Conservation (phyloP, 2,329 filamentous ascomycete genomes). For the Xylariales sp. region DNA sequence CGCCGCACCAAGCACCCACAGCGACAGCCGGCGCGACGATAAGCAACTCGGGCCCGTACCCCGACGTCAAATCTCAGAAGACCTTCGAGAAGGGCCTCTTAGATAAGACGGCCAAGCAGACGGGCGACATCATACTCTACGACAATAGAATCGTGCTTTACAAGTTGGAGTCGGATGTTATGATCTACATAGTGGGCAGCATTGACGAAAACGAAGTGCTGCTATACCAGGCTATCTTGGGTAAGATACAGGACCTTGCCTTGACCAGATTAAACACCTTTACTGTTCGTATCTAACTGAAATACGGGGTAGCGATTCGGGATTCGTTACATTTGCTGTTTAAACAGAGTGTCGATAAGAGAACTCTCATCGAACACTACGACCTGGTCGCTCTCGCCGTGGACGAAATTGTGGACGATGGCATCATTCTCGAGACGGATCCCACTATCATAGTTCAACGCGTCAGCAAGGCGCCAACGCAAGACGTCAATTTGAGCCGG, state of each 20-base stretch:
- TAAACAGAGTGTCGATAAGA: constrained; percentile 68
- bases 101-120: constrained; percentile 94
- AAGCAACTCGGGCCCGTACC: constrained; percentile 68
- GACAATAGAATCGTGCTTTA: constrained; percentile 95
- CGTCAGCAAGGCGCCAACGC: constrained; percentile 85
- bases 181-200: constrained; percentile 88
- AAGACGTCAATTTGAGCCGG: constrained; percentile 87
- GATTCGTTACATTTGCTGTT: constrained; percentile 58
- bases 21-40: constrained; percentile 49
- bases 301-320: too few relatives aligned
- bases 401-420: constrained; percentile 92
- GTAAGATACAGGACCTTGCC: too few relatives aligned
- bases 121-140: constrained; percentile 74
- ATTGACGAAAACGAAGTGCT: constrained; percentile 96
- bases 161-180: constrained; percentile 96
- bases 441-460: constrained; percentile 88
- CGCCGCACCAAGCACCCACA: constrained; percentile 46
- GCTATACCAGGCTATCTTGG: constrained; percentile 89
- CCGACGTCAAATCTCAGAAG: constrained; percentile 88
- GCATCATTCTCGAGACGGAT: constrained; percentile 95
- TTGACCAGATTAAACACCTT: too few relatives aligned
- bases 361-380: constrained; percentile 98
- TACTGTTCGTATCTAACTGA: too few relatives aligned
- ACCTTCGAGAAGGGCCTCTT: constrained; percentile 93
- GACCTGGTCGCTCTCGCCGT: constrained; percentile 90